phyloP scores from a whole-genome alignment of 176 grass and related monocot genomes.

The Pharus latifolius region DNA sequence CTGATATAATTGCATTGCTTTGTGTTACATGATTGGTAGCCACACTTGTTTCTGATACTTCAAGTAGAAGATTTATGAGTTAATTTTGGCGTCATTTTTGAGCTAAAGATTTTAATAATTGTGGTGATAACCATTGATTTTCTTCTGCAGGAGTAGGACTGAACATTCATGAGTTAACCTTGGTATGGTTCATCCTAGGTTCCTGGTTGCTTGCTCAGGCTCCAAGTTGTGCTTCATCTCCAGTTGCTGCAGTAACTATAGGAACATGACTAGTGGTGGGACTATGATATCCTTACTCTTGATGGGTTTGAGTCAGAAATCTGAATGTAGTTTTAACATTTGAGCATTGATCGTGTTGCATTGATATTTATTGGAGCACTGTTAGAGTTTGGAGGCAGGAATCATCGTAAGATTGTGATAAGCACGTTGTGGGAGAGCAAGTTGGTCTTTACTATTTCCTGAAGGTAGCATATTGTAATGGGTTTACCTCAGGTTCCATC shows the following conservation, averaged over 20 bases:
- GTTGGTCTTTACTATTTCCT: not conserved
- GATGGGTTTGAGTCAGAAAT: constrained; percentile 9
- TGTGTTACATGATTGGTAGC: not conserved
- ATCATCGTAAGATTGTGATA: not conserved
- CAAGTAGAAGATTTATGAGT: not conserved
- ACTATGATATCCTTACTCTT: not conserved
- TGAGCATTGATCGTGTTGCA: not conserved
- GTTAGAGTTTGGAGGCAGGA: not conserved
- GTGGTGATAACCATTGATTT: not conserved
- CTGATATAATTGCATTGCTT: constrained; percentile 20
- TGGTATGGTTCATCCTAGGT: constrained; percentile 25
- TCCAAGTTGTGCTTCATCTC: constrained; percentile 33
- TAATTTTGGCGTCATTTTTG: not conserved
- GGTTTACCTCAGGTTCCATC: constrained; percentile 64
- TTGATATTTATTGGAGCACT: not conserved
- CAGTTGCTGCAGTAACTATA: constrained; percentile 10
- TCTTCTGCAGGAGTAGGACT: constrained; percentile 11
- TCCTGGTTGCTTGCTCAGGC: constrained; percentile 36
- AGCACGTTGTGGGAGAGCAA: not conserved
- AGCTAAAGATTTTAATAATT: not conserved
- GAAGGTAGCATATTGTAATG: constrained; percentile 32
- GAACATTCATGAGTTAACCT: too few relatives aligned
- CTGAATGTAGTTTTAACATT: constrained; percentile 10
- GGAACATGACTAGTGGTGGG: constrained; percentile 20
- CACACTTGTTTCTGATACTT: not conserved